Evolutionary conservation across 495 filamentous ascomycete genomes (phyloP), one percentile per base, ranked within the genome.

Genomic region (Aspergillus bertholletiae): DNA sequence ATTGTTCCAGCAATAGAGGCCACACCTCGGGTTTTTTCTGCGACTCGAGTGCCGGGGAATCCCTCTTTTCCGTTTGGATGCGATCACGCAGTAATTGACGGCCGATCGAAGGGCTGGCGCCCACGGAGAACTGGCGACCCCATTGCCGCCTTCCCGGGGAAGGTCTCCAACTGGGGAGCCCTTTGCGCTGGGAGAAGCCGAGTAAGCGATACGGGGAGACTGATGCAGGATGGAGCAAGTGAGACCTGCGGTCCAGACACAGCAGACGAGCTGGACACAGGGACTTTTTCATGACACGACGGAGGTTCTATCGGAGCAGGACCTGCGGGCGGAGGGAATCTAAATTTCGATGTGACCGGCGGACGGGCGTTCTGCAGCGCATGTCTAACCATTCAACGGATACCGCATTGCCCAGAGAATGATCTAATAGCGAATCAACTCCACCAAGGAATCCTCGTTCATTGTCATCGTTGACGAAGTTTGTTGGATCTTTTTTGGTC

Each of bases 251-350:
- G 61, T 66, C 63, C 59, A 66, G 63, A 66, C 63, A 63, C 55
- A 67, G 60, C 61, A 71, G 66, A 60, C 61, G 67, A 59, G 70
- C 62, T 70, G 71, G 51, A 56, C 62, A 48, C 52, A 73, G 64
- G 62, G 64, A 72, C 67, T 62, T 64, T 70, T 68, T 75, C 75
- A 78, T 78, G 75, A 71, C 73, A 73, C 67, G 66, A 67, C 58
- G 54, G 63, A 54, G 53, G 64, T 54, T 53, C 54, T 62, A 51
- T 50, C 53, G 49, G 58, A 66, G n/a, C 49, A 63, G 56, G 67
- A 60, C 57, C 58, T 62, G 63, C 57, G 52, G 55, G 52, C 52
- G 56, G 65, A 63, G 59, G 58, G 58, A 58, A 69, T 69, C 68
- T 64, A 68, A 59, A 64, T 64, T 56, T 74, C 68, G 63, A 62